Base-by-base conservation (phyloP, 805 yeast genomes). In the Yamadazyma phyllophila region DNA sequence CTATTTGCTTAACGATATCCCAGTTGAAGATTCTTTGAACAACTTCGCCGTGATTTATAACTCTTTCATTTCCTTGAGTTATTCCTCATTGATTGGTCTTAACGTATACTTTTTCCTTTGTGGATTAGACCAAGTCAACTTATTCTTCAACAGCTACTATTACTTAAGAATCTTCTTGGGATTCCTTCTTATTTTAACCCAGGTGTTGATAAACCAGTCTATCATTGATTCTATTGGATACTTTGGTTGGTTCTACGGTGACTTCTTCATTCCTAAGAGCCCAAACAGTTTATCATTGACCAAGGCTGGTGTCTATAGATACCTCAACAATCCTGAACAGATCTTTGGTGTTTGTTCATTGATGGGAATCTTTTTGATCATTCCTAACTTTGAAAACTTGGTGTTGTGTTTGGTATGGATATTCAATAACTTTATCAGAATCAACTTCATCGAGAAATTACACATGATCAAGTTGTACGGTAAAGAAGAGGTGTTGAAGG, bases 201-300 rank as follows among this genome's bases (percentile, higher is more conserved):
- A 87, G 55, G 59, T 76, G 13, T 81, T 88, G 85, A 83, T 88
- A 30, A 81, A 85, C 53, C 55, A 73, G 17, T 85, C 88, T 26
- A 85, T 86, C 31, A 74, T 81, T 51, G 78, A 79, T 36, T 81
- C 86, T 41, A 80, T 87, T 52, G 92, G 92, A 2, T 85, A 84
- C 49, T 85, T 83, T 63, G 94, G 95, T n/a, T 87, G 94, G 94
- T 87, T 86, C 57, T 87, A 83, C 61, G 95, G 96, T 46, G 96
- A 87, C 62, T 87, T 87, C 64, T 87, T 86, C 63, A 67, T 85
- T 47, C 80, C 85, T 31, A 77, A 73, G 43, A 68, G 76, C 14
- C 44, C 43, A 12, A 35, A n/a, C 16, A 66, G 74, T 15, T 56
- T 60, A 51, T 59, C 62, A 5, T 70, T 87, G 53, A 81, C 91